Evolutionary conservation across 2,329 filamentous ascomycete species (phyloP).

Genomic region (Madurella fahalii): DNA sequence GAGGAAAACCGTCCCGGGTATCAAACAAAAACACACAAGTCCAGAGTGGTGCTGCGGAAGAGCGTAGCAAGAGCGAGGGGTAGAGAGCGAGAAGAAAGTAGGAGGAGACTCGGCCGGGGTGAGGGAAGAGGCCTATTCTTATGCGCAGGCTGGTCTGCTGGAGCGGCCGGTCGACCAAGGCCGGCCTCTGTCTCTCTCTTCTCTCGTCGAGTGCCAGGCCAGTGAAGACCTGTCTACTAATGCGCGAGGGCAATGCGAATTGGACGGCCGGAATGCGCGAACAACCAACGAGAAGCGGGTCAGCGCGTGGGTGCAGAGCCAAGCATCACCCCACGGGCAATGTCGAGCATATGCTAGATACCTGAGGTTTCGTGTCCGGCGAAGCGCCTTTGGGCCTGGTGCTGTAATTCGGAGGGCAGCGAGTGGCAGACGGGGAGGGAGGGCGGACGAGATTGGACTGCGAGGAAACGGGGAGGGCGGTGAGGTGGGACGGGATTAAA

Average conservation of each 20-base stretch:
- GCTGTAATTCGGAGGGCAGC: not conserved
- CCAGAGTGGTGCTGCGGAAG: constrained; percentile 1
- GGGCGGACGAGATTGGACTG: not conserved
- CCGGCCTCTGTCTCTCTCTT: constrained; percentile 21
- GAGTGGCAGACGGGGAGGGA: constrained; percentile 4
- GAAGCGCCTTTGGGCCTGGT: constrained; percentile 13
- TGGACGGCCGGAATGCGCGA: not conserved
- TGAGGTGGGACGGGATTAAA: constrained; percentile 1
- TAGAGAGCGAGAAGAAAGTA: constrained; percentile 8
- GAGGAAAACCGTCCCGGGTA: constrained; percentile 3
- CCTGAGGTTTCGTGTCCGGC: constrained; percentile 8
- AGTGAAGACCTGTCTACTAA: not conserved
- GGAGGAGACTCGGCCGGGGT: constrained; percentile 6
- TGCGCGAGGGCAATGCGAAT: constrained; percentile 6
- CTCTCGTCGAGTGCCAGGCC: not conserved
- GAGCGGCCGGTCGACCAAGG: constrained; percentile 17
- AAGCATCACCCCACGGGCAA: not conserved
- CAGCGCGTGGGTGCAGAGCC: not conserved
- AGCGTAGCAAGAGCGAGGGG: constrained; percentile 10
- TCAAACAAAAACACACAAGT: constrained; percentile 3
- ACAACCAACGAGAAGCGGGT: not conserved
- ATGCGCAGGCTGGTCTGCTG: constrained; percentile 23
- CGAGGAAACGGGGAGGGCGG: constrained; percentile 2
- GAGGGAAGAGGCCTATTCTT: constrained; percentile 23
- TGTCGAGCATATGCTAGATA: constrained; percentile 10